Conservation (phyloP, 768 basidiomycete genomes). For the Xanthoconium stramineum region DNA sequence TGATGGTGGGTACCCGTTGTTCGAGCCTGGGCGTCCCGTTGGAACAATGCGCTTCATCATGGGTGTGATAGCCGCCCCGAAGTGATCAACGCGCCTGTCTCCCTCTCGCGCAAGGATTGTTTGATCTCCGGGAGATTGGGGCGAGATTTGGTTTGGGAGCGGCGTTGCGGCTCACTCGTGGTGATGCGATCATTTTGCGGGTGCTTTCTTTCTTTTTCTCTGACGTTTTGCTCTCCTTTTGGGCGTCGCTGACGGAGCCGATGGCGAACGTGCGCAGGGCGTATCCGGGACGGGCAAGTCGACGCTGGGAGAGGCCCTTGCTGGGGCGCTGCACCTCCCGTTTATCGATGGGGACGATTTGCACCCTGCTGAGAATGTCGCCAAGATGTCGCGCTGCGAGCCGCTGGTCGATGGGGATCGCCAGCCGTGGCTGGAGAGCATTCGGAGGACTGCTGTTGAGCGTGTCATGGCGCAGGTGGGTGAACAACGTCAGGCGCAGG, state of each 20-base stretch:
- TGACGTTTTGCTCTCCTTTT: not conserved
- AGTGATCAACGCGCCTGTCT: not conserved
- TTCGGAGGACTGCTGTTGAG: constrained; percentile 58
- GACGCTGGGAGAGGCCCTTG: constrained; percentile 64
- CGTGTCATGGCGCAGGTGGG: constrained; percentile 6
- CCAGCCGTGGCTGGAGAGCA: constrained; percentile 76
- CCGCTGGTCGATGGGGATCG: constrained; percentile 83
- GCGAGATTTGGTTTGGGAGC: not conserved
- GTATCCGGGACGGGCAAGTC: constrained; percentile 74
- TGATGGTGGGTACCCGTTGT: constrained; percentile 42
- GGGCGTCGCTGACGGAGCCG: not conserved
- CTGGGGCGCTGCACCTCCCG: constrained; percentile 57
- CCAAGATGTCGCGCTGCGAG: constrained; percentile 78
- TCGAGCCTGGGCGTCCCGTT: not conserved
- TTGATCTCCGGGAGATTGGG: not conserved
- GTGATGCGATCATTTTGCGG: not conserved
- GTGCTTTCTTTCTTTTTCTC: not conserved
- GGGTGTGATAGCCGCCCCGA: not conserved
- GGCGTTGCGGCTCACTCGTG: too few species aligned
- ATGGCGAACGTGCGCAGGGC: constrained; percentile 41
- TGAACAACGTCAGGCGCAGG: not conserved
- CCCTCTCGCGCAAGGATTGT: too few species aligned
- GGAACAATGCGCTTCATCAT: not conserved
- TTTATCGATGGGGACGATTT: constrained; percentile 90
- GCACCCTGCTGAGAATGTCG: constrained; percentile 77